Evolutionary conservation across 2,329 filamentous ascomycete species (phyloP), one percentile per base, ranked within the genome.

Genomic region (Dactylellina drechsleri): DNA sequence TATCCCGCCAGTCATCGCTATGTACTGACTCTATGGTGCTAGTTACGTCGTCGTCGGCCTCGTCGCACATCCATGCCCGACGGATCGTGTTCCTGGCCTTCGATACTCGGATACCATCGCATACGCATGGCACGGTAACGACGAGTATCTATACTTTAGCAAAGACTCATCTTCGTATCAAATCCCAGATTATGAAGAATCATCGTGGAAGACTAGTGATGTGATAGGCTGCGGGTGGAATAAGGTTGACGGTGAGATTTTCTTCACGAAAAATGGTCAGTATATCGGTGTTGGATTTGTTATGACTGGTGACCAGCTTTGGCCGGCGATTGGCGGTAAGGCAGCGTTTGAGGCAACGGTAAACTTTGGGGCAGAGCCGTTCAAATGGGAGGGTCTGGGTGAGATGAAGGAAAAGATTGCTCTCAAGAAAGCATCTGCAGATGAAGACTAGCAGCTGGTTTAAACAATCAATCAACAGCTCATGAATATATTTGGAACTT

Each of bases 51-150:
- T 23, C 1, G 28, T 74, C 12, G 70, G 70, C 3, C 52, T 74
- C 1, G 62, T 74, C 12, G 70, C 61, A 2, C 57, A 66, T 20
- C 70, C 70, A 36, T 67, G 70, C 18, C 70, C 70, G 3, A 53
- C 49, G 10, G 70, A 66, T 31, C 56, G 49, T 20, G 53, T 53
- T 5, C 70, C 70, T 0, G 70, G 70, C 20, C 57, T 74, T 16
- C 40, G 49, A 47, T 56, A 62, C 28, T 61, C 40, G 20, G 47
- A 50, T 23, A 57, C 70, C 18, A 45, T 66, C 4, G 59, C 49
- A 16, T 74, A 74, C 52, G 70, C 56, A 28, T 65, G 60, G 62
- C 70, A 74, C 20, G 70, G 70, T 4, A 66, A 74, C n/a, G 70
- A 74, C 18, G 70, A 57, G 1, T 41, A 7, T 16, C 41, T 60